These are phyloP conservation scores for Moricandia moricandioides DNA, from an alignment of 345 rosid species.

Conservation along the genomic window DNA sequence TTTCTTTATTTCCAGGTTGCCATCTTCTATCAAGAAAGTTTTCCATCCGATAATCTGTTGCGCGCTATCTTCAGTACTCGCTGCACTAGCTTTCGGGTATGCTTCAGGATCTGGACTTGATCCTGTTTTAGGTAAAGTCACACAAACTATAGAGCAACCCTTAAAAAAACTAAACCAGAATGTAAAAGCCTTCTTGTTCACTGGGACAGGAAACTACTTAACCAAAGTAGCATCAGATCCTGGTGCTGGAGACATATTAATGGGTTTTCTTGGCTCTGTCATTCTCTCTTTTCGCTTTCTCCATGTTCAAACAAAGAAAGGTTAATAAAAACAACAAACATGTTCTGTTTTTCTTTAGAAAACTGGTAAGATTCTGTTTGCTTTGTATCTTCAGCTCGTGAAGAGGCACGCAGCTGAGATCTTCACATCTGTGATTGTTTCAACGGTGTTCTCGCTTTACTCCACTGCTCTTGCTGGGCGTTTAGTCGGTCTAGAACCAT, in stretches of 20 bases:
- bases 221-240: conserved; percentile 80
- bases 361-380: neutral
- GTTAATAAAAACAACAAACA: conserved; percentile 31
- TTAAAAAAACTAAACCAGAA: neutral
- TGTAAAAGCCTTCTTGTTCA: neutral
- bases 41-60: conserved; percentile 92
- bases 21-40: conserved; percentile 65
- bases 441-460: conserved; percentile 85
- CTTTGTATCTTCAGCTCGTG: conserved; percentile 59
- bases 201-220: conserved; percentile 66
- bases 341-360: conserved; percentile 3
- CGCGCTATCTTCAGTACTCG: conserved; percentile 78
- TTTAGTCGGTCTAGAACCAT: conserved; percentile 67
- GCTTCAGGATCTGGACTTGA: conserved; percentile 73
- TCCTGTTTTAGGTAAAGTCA: conserved; percentile 70
- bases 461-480: conserved; percentile 89
- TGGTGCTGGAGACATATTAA: conserved; percentile 91
- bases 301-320: conserved; percentile 98
- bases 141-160: neutral
- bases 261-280: conserved; percentile 95
- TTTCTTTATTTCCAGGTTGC: conserved; percentile 51
- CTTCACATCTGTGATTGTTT: conserved; percentile 72
- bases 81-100: conserved; percentile 76
- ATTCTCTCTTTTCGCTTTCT: conserved; percentile 90
- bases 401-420: conserved; percentile 96